Evolutionary conservation across 2,329 filamentous ascomycete genomes (phyloP).

Genomic region (Pseudocercospora ulei): DNA sequence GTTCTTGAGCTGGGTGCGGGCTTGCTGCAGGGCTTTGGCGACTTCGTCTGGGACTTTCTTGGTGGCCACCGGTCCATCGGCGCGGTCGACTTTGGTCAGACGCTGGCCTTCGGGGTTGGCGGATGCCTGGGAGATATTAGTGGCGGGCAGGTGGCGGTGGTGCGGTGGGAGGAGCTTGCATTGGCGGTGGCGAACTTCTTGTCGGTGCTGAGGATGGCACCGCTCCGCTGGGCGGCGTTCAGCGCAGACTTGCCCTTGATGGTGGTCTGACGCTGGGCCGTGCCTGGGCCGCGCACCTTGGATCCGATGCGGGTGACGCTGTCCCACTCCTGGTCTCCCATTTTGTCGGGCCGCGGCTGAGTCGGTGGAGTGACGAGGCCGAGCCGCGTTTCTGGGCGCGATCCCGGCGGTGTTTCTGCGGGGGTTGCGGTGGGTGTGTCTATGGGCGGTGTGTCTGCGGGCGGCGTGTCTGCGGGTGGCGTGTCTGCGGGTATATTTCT

Average conservation of each 20-base stretch:
- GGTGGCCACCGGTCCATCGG: conserved; percentile 94
- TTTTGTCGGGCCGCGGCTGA: conserved; percentile 19
- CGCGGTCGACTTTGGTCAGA: conserved; percentile 93
- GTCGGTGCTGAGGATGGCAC: conserved; percentile 69
- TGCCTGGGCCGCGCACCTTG: conserved; percentile 62
- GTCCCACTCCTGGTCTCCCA: conserved; percentile 64
- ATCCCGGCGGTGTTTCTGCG: too few relatives aligned
- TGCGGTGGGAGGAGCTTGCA: conserved; percentile 47
- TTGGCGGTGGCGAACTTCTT: conserved; percentile 83
- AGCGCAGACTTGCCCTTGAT: conserved; percentile 72
- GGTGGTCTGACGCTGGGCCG: conserved; percentile 67
- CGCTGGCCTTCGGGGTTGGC: conserved; percentile 67
- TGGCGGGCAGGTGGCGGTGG: conserved; percentile 24
- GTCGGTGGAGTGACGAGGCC: conserved; percentile 8
- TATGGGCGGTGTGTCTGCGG: too few relatives aligned
- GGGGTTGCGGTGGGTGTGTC: too few relatives aligned
- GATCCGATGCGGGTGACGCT: conserved; percentile 84
- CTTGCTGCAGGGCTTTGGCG: conserved; percentile 69
- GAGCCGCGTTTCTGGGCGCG: too few relatives aligned
- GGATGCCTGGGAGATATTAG: conserved; percentile 24
- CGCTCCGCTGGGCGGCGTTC: conserved; percentile 79
- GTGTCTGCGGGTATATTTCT: too few relatives aligned
- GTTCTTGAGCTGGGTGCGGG: conserved; percentile 71
- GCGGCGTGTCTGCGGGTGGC: too few relatives aligned
- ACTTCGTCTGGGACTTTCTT: conserved; percentile 78